phyloP scores from a whole-genome alignment of 768 basidiomycete species.

The Lepiota brunneoincarnata region DNA sequence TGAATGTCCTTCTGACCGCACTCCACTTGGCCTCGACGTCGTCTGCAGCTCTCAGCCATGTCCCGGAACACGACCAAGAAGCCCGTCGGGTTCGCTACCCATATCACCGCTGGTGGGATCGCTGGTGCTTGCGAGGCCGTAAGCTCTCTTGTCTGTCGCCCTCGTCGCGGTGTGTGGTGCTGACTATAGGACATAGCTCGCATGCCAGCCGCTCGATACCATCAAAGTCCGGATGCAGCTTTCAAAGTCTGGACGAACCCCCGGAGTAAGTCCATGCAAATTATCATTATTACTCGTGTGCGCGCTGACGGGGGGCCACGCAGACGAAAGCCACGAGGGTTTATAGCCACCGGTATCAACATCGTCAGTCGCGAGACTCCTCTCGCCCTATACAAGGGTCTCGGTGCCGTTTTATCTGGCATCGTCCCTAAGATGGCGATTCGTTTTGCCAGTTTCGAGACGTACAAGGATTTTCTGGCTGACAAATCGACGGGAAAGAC shows the following conservation, averaged over 20 bases:
- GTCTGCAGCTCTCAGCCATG: conserved; percentile 31
- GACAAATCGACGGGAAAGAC: conserved; percentile 79
- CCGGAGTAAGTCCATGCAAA: conserved; percentile 66
- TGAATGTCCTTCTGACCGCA: conserved; percentile 10
- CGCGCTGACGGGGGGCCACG: background rate
- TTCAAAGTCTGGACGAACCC: conserved; percentile 68
- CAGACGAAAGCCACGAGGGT: conserved; percentile 92
- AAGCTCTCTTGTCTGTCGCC: conserved; percentile 23
- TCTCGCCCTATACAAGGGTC: conserved; percentile 94
- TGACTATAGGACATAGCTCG: conserved; percentile 41
- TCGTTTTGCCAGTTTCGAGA: conserved; percentile 96
- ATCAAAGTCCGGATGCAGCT: conserved; percentile 99
- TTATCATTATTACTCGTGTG: conserved; percentile 5
- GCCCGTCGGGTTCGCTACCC: conserved; percentile 81
- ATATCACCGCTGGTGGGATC: conserved; percentile 91
- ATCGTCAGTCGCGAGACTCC: conserved; percentile 92
- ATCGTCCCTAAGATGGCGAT: conserved; percentile 99
- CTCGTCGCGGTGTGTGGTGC: background rate
- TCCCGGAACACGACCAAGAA: conserved; percentile 62
- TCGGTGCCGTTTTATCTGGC: conserved; percentile 93
- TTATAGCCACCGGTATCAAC: conserved; percentile 85
- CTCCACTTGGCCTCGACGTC: background rate
- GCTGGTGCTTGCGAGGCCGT: conserved; percentile 95
- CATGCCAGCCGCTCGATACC: conserved; percentile 93
- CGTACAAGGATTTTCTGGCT: conserved; percentile 83